These are phyloP conservation scores for Globisporangium takayamanum DNA, from an alignment of 352 stramenopile genomes.

Conservation along the genomic window DNA sequence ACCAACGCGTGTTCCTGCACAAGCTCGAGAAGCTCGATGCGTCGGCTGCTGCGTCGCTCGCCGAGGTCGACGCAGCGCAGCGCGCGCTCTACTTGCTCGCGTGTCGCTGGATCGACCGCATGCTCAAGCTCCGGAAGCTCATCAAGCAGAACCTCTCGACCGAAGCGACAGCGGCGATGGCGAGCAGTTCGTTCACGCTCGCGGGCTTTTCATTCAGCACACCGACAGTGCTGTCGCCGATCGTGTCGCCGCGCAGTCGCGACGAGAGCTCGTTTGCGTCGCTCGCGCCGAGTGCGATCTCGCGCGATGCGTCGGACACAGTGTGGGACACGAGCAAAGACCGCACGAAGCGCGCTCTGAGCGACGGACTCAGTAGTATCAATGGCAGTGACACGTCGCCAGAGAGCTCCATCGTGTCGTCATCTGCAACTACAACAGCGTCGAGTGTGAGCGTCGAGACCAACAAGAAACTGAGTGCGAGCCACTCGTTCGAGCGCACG, in stretches of 20 bases:
- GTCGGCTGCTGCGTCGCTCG: slow-evolving; percentile 27
- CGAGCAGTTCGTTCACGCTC: slow-evolving; percentile 37
- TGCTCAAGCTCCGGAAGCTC: slow-evolving; percentile 62
- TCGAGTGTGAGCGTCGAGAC: slow-evolving; percentile 15
- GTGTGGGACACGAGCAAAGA: slow-evolving; percentile 28
- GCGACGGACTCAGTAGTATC: slow-evolving; percentile 26
- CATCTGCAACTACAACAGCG: slow-evolving; percentile 15
- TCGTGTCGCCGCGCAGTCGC: slow-evolving; percentile 29
- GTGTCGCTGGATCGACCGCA: slow-evolving; percentile 72
- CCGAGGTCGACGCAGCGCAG: slow-evolving; percentile 40
- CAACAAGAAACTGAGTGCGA: slow-evolving; percentile 6
- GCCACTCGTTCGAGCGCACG: slow-evolving; percentile 10
- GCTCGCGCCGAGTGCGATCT: slow-evolving; percentile 35
- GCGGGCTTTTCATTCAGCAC: slow-evolving; percentile 53
- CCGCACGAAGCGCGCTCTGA: slow-evolving; percentile 28
- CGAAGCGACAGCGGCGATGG: slow-evolving; percentile 19
- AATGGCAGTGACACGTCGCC: slow-evolving; percentile 22
- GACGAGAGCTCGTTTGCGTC: slow-evolving; percentile 18
- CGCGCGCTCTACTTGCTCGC: slow-evolving; percentile 53
- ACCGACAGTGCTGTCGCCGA: slow-evolving; percentile 35
- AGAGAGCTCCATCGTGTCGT: slow-evolving; percentile 22
- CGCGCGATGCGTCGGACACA: slow-evolving; percentile 20
- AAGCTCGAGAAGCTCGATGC: slow-evolving; percentile 34
- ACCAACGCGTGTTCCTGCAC: slow-evolving; percentile 31
- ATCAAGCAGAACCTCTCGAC: slow-evolving; percentile 59